Evolutionary conservation across 306 rosid genomes (phyloP), one percentile per base, ranked within the genome.

Genomic region (Cercis canadensis): DNA sequence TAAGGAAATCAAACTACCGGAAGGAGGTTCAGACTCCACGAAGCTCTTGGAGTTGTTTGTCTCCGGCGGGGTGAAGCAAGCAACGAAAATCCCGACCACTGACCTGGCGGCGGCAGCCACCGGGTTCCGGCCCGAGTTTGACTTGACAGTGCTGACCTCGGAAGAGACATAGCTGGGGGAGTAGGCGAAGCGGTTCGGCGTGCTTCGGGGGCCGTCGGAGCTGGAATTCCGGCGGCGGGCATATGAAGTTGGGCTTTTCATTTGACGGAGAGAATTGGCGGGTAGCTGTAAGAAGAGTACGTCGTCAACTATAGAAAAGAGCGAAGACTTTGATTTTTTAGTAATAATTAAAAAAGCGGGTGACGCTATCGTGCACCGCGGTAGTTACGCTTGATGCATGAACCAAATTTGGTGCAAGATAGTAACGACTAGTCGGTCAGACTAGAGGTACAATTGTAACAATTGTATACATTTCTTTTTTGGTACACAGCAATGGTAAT

Each of bases 1-100:
- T 9, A 45, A n/a, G 5, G 8, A 47, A 58, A 8, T 0, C 9
- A 47, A 52, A 71, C 6, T 77, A 91, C 92, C 88, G 5, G 87
- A 80, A 1, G 79, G 45, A 81, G 88, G 57, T 63, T 51, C 86
- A 33, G 90, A 79, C 60, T 80, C 86, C 1, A 50, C 77, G 41
- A 80, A 5, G 60, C 80, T 78, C 69, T 17, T 66, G 32, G 92
- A 84, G 65, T 16, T 80, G 31, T 49, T 80, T 4, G 62, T n/a
- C 29, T 86, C 88, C 72, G 97, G 96, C 14, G 96, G 92, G 1
- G 89, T 74, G 78, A 95, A 89, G 85, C 99, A 91, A 8, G 82
- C 53, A 11, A 74, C 36, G 44, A 95, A 89, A 14, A 79, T 65
- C 47, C 93, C 87, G 3, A 80, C 90, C 7, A 92, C 47, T 5